Evolutionary conservation across 2,329 filamentous ascomycete genomes (phyloP).

Genomic region (Macrophomina tecta): DNA sequence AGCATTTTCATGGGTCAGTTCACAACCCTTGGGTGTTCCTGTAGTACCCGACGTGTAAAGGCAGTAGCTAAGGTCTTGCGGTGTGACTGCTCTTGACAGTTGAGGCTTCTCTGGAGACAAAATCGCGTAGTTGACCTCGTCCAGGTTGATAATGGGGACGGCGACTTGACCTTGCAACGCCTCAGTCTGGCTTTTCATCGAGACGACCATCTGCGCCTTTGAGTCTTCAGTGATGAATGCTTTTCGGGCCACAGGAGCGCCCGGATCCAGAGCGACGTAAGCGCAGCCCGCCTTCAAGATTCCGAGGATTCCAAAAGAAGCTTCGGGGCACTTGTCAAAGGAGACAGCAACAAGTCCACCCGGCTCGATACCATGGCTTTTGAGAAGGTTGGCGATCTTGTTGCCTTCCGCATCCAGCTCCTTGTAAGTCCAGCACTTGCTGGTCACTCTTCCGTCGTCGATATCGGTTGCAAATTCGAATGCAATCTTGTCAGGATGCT

Average conservation of each 20-base stretch:
- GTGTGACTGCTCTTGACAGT: constrained; percentile 37
- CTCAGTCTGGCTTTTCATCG: constrained; percentile 53
- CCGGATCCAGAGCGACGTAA: constrained; percentile 80
- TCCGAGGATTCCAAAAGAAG: constrained; percentile 81
- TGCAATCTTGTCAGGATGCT: constrained; percentile 66
- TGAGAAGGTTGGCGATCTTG: constrained; percentile 70
- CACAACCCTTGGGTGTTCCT: constrained; percentile 84
- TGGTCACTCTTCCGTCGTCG: constrained; percentile 52
- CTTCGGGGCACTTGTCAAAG: constrained; percentile 85
- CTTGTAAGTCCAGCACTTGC: constrained; percentile 73
- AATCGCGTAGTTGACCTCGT: constrained; percentile 45
- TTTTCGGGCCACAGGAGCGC: constrained; percentile 74
- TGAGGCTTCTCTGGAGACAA: constrained; percentile 44
- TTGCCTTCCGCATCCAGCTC: constrained; percentile 76
- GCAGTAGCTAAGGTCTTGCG: constrained; percentile 75
- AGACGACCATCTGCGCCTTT: constrained; percentile 66
- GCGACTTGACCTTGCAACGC: constrained; percentile 43
- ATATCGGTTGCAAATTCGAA: constrained; percentile 75
- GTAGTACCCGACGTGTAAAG: constrained; percentile 89
- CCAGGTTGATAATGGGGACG: constrained; percentile 54
- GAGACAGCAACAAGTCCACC: constrained; percentile 75
- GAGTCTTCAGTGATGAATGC: constrained; percentile 81
- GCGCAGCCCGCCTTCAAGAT: constrained; percentile 82
- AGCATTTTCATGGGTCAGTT: constrained; percentile 86
- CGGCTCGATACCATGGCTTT: constrained; percentile 53